Percentiles rank a stretch among this genome's conserved stretches.
Evolutionary conservation across 1,139 yeast species (phyloP).

Genomic region (Lodderomyces margitis): DNA sequence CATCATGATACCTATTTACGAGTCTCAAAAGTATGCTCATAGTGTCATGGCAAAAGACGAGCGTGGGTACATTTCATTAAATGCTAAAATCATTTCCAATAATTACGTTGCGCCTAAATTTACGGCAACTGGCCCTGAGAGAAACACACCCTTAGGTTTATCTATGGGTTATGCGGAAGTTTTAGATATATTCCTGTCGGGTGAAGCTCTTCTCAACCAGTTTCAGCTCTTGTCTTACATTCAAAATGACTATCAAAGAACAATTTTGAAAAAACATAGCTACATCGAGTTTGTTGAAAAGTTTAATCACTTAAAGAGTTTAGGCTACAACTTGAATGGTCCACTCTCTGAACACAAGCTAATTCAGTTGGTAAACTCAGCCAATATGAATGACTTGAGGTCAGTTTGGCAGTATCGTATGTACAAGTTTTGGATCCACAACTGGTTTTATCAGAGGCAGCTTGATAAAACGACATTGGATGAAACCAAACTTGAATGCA

Average conservation of each 20-base stretch:
- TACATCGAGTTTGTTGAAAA: constrained; percentile 10
- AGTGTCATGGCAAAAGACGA: constrained; percentile 37
- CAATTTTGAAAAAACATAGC: background rate
- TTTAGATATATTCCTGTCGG: constrained; percentile 20
- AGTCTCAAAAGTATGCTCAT: constrained; percentile 34
- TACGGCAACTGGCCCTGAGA: background rate
- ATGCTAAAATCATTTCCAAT: constrained; percentile 34
- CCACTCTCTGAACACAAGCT: background rate
- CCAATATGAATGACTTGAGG: constrained; percentile 8
- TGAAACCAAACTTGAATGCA: constrained; percentile 19
- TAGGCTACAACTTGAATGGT: constrained; percentile 38
- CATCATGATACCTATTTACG: constrained; percentile 33
- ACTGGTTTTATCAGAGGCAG: constrained; percentile 23
- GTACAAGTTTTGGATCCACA: constrained; percentile 23
- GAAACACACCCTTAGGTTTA: constrained; percentile 27
- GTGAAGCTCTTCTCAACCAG: constrained; percentile 36
- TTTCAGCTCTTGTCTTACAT: constrained; percentile 30
- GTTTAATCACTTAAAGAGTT: constrained; percentile 29
- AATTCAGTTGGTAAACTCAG: constrained; percentile 1
- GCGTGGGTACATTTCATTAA: constrained; percentile 32
- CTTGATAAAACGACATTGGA: constrained; percentile 4
- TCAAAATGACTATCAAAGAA: constrained; percentile 1
- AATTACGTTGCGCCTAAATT: constrained; percentile 25
- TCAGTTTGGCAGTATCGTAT: background rate
- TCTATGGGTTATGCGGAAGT: constrained; percentile 29